Evolutionary conservation across 345 rosid genomes (phyloP).

Genomic region (Dipteronia dyeriana): DNA sequence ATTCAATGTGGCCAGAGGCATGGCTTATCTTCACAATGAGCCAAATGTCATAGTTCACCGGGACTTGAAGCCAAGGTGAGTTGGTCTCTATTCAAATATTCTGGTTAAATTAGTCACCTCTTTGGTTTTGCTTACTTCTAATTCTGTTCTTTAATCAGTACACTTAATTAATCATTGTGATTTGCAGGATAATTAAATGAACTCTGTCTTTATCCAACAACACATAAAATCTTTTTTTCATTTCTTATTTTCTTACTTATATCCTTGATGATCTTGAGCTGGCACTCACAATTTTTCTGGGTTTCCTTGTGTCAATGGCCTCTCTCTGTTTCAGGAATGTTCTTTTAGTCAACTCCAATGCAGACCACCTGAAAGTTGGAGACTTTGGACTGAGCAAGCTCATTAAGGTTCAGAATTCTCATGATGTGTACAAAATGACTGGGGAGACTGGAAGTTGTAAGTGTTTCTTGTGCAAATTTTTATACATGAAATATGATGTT

Average conservation of each 20-base stretch:
- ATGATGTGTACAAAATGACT: constrained; percentile 98
- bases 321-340: constrained; percentile 64
- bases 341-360: constrained; percentile 90
- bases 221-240: neutral
- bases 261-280: neutral
- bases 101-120: neutral
- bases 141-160: neutral
- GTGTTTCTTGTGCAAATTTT: constrained; percentile 36
- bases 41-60: constrained; percentile 96
- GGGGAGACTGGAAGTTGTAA: constrained; percentile 99
- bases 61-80: constrained; percentile 93
- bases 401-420: constrained; percentile 92
- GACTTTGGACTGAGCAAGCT: constrained; percentile 99
- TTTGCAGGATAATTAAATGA: neutral
- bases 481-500: constrained; percentile 12
- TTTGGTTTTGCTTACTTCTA: neutral
- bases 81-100: constrained; percentile 11
- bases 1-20: constrained; percentile 63
- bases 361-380: constrained; percentile 97
- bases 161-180: neutral
- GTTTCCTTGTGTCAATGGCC: constrained; percentile 1
- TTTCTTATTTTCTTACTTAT: neutral
- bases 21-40: constrained; percentile 98
- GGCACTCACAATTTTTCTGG: neutral
- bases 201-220: constrained; percentile 1